Percentiles rank a stretch among this genome's conserved stretches.
phyloP scores from a whole-genome alignment of 164 flowering plant species.

The Macadamia tetraphylla region DNA sequence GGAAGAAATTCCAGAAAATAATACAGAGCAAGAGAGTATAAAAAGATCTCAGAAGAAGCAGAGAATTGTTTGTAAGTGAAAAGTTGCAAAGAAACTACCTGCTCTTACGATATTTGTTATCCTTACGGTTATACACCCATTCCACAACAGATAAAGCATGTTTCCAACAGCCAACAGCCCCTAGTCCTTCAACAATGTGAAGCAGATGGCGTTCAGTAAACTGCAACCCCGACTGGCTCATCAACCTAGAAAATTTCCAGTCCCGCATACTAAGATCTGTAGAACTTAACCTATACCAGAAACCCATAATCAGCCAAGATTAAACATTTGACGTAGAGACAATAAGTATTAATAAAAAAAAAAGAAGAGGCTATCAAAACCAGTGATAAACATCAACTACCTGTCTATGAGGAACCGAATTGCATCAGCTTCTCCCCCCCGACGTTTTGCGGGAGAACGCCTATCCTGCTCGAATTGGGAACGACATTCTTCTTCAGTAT shows the following conservation, averaged over 20 bases:
- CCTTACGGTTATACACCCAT: constrained; percentile 62
- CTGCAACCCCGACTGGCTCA: constrained; percentile 69
- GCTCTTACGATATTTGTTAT: constrained; percentile 54
- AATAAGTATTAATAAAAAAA: neutral
- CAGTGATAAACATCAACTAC: constrained; percentile 21
- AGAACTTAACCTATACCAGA: constrained; percentile 44
- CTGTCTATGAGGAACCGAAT: constrained; percentile 59
- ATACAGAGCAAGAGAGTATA: neutral
- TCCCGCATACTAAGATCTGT: constrained; percentile 44
- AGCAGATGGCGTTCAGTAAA: constrained; percentile 72
- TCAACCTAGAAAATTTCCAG: constrained; percentile 83
- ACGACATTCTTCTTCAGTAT: constrained; percentile 37
- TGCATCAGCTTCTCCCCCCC: constrained; percentile 39
- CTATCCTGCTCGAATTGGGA: constrained; percentile 16
- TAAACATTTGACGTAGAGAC: neutral
- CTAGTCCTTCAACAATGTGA: constrained; percentile 63
- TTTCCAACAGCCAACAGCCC: constrained; percentile 57
- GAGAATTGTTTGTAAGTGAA: neutral
- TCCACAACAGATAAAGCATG: constrained; percentile 77
- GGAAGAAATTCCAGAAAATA: neutral
- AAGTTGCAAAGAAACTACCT: constrained; percentile 36
- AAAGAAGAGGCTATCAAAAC: neutral
- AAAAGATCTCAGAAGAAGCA: neutral
- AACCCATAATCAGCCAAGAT: neutral
- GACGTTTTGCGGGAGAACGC: constrained; percentile 23